A percentile compares a stretch with the other conserved stretches of the same genome.
phyloP scores from a whole-genome alignment of 768 basidiomycete species.

The Cubamyces sp. region DNA sequence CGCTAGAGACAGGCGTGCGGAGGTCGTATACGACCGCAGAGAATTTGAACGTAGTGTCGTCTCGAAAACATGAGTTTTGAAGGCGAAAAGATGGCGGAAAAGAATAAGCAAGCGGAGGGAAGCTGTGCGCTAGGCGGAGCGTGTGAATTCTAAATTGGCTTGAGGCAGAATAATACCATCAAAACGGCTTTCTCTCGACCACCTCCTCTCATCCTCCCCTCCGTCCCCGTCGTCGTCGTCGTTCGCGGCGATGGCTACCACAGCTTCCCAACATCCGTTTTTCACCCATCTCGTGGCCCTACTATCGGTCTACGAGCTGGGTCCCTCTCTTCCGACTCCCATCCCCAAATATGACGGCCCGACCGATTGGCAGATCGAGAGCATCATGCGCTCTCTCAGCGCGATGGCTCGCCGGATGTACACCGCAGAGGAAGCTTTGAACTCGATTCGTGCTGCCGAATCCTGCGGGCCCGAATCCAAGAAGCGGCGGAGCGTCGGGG shows the following conservation, averaged over 20 bases:
- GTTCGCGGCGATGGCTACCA: constrained; percentile 41
- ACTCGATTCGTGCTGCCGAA: constrained; percentile 47
- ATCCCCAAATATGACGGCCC: constrained; percentile 60
- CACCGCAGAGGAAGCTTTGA: constrained; percentile 53
- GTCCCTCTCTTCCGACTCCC: constrained; percentile 50
- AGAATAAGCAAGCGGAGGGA: neutral
- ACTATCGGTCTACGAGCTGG: constrained; percentile 62
- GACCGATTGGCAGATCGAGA: constrained; percentile 59
- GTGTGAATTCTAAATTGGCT: constrained; percentile 4
- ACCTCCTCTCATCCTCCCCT: constrained; percentile 9
- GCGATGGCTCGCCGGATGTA: constrained; percentile 58
- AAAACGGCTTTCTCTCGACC: constrained; percentile 6
- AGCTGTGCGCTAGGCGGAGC: constrained; percentile 8
- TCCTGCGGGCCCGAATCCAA: constrained; percentile 45
- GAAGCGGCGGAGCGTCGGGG: constrained; percentile 46
- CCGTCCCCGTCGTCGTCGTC: constrained; percentile 15
- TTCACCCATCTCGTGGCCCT: constrained; percentile 59
- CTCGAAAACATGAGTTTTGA: neutral
- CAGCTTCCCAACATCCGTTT: constrained; percentile 42
- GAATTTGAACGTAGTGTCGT: too few relatives aligned
- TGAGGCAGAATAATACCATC: constrained; percentile 13
- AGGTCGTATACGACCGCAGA: too few relatives aligned
- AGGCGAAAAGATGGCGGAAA: neutral
- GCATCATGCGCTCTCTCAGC: constrained; percentile 55
- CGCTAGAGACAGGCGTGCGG: too few relatives aligned